phyloP scores from a whole-genome alignment of 352 stramenopile genomes.

The Globisporangium yorkense region DNA sequence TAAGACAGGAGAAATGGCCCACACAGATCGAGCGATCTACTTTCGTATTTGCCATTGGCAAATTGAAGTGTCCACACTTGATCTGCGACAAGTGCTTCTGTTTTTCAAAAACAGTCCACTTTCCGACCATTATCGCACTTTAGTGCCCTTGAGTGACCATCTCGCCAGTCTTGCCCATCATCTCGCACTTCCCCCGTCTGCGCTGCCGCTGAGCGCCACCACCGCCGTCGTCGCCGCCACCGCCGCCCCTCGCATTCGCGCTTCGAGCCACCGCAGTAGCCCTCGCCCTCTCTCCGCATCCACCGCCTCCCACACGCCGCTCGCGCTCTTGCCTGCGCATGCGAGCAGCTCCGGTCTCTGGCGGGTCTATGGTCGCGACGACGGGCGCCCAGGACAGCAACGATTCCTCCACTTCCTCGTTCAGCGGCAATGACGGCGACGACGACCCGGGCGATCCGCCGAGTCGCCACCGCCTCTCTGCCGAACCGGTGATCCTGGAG shows the following conservation, averaged over 20 bases:
- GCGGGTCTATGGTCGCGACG: conserved; percentile 5
- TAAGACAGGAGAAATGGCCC: too few relatives aligned
- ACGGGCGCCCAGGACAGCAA: neutral
- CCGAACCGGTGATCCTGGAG: neutral
- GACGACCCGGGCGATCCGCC: conserved; percentile 5
- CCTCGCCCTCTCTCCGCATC: neutral
- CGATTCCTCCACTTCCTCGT: neutral
- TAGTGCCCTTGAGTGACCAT: neutral
- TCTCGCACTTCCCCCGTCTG: neutral
- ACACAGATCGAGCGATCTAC: too few relatives aligned
- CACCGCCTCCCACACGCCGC: too few relatives aligned
- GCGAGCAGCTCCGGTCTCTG: conserved; percentile 1
- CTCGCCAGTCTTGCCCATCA: neutral
- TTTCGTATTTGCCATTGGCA: too few relatives aligned
- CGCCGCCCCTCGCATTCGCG: neutral
- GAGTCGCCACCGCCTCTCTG: neutral
- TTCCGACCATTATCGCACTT: neutral
- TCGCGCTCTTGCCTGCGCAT: neutral
- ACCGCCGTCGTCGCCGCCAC: too few relatives aligned
- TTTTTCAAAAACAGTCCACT: neutral
- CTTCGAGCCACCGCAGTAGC: neutral
- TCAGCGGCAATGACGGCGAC: conserved; percentile 4
- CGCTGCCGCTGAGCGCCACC: too few relatives aligned
- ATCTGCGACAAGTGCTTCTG: neutral
- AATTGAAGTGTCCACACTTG: too few relatives aligned